These are phyloP conservation scores for Geranomyces variabilis DNA, from an alignment of 192 early-diverging fungal genomes.

Conservation along the genomic window DNA sequence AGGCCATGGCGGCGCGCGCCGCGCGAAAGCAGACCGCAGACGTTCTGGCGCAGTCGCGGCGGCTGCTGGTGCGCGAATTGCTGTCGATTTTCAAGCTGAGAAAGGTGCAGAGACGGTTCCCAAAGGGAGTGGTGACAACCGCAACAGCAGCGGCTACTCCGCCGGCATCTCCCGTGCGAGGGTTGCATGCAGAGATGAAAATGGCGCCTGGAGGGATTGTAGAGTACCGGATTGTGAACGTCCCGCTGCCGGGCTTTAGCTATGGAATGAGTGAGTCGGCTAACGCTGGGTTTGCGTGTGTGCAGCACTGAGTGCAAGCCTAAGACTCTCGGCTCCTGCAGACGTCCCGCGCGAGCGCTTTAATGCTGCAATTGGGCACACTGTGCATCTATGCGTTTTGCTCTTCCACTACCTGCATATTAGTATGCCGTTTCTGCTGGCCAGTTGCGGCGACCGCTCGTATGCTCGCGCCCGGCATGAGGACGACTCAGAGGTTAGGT, in stretches of 20 bases:
- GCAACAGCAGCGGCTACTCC: background rate
- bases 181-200: background rate
- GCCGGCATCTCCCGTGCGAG: background rate
- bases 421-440: constrained; percentile 42
- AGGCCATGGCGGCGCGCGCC: background rate
- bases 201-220: constrained; percentile 12
- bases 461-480: constrained; percentile 15
- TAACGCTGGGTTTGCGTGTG: background rate
- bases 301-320: background rate
- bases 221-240: constrained; percentile 55
- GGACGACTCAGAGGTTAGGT: constrained; percentile 5
- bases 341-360: constrained; percentile 48
- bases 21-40: constrained; percentile 20
- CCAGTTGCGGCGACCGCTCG: constrained; percentile 32
- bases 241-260: constrained; percentile 41
- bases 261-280: constrained; percentile 39
- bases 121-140: constrained; percentile 7
- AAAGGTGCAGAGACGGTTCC: constrained; percentile 29
- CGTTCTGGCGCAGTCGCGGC: constrained; percentile 26
- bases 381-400: constrained; percentile 46
- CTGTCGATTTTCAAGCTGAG: constrained; percentile 47
- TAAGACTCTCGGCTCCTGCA: too few relatives aligned
- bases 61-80: constrained; percentile 46
- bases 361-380: constrained; percentile 51
- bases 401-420: constrained; percentile 52